Conservation (phyloP, 192 early-diverging fungal species). For the Dispira simplex region DNA sequence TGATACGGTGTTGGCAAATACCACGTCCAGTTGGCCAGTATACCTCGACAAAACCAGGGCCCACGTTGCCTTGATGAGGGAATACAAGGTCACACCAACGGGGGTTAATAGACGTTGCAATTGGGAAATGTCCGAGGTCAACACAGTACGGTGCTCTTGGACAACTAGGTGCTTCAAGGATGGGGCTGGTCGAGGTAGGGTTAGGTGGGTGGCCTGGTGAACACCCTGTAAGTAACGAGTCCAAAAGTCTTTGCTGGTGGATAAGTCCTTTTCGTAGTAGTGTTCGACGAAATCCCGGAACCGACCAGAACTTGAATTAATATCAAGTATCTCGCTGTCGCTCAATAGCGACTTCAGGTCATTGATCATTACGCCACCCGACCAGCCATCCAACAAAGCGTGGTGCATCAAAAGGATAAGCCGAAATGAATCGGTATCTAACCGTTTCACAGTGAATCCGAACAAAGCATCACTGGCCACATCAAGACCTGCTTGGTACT, state of each 20-base stretch:
- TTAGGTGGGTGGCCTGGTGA: background rate
- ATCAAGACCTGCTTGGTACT: background rate
- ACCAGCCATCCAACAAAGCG: constrained; percentile 5
- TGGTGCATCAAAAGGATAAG: background rate
- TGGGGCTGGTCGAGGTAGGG: background rate
- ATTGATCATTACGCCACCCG: background rate
- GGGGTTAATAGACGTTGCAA: background rate
- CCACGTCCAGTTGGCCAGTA: background rate
- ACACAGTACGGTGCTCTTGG: background rate
- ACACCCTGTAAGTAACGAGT: background rate
- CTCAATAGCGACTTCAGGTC: background rate
- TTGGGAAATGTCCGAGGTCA: background rate
- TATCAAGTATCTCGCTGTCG: too few relatives aligned
- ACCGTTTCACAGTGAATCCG: background rate
- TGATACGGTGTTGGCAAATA: constrained; percentile 1
- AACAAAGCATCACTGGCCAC: background rate
- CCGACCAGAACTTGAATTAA: background rate
- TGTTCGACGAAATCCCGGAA: background rate
- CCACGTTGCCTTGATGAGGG: background rate
- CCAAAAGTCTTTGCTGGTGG: background rate
- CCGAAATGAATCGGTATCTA: background rate
- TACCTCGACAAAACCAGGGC: background rate
- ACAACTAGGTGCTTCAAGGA: background rate
- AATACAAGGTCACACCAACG: background rate
- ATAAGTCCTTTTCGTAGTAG: background rate